Evolutionary conservation across 768 basidiomycete genomes (phyloP).

Genomic region (Termitomyces sp.): DNA sequence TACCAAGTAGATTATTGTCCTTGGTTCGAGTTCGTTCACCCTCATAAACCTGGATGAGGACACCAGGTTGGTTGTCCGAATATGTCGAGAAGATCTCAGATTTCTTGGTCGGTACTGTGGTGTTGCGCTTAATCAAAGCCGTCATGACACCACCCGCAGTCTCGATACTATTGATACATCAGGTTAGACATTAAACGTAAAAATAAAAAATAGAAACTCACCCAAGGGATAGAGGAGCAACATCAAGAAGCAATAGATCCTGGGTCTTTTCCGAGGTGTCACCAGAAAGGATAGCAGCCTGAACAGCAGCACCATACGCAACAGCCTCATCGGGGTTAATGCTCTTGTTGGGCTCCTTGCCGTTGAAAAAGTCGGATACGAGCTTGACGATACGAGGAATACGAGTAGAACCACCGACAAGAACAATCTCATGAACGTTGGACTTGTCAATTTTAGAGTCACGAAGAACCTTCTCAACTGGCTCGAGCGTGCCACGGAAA

Average conservation of each 20-base stretch:
- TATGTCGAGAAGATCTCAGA: slow-evolving; percentile 98
- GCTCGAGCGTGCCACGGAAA: slow-evolving; percentile 90
- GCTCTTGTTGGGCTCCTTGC: slow-evolving; percentile 98
- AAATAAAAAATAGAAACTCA: slow-evolving; percentile 17
- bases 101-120: slow-evolving; percentile 97
- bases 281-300: slow-evolving; percentile 96
- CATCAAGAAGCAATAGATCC: slow-evolving; percentile 93
- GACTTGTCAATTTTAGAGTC: slow-evolving; percentile 98
- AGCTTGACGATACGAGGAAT: slow-evolving; percentile 97
- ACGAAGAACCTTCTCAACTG: slow-evolving; percentile 96
- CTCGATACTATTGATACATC: slow-evolving; percentile 72
- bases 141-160: slow-evolving; percentile 99
- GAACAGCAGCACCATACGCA: slow-evolving; percentile 97
- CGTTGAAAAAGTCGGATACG: slow-evolving; percentile 97
- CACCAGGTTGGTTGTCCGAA: slow-evolving; percentile 98
- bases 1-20: slow-evolving; percentile 98
- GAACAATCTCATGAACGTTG: slow-evolving; percentile 93
- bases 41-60: slow-evolving; percentile 97
- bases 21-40: slow-evolving; percentile 98
- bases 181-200: slow-evolving; percentile 6
- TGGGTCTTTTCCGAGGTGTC: slow-evolving; percentile 98
- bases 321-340: slow-evolving; percentile 99
- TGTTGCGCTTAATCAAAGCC: slow-evolving; percentile 96
- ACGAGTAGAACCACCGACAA: slow-evolving; percentile 98
- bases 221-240: slow-evolving; percentile 78